Base-by-base conservation (phyloP, 2,329 filamentous ascomycete species). In the Hawksworthiomyces lignivorus region DNA sequence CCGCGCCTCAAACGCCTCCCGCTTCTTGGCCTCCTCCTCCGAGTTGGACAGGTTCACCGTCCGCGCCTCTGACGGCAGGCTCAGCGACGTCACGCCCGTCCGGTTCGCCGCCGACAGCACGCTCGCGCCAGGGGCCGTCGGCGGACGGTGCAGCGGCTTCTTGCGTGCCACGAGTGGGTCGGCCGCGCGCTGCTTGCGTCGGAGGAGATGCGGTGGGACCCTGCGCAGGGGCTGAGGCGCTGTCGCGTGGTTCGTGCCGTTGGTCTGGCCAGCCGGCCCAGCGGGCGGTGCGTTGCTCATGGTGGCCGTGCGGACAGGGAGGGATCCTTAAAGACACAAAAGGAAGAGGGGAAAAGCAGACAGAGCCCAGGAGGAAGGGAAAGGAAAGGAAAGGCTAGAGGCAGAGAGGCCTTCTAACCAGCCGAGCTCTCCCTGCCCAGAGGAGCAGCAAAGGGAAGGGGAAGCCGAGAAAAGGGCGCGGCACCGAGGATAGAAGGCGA, bases 121-220 rank as follows among this genome's bases (percentile, higher is more conserved):
- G 18, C 39, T 46, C 14, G 29, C 36, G 15, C 9, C 21, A 1
- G 43, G 47, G 0, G 37, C 39, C 55, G 55, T 24, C 49, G 59
- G 58, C 1, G 65, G 64, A 38, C 62, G 57, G 45, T 56, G 56
- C 18, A 57, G 46, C 3, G 67, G 63, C 49, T 70, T 75, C 55
- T 81, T 78, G 33, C 77, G 72, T 39, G 79, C 69, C 39, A 82
- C 77, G 17, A 86, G 64, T 22, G 83, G 82, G 52, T 86, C 79
- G 43, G 68, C 66, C 35, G 62, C 64, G 44, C 69, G 70, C 10
- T 67, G 67, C 44, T 70, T 72, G 42, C 72, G 62, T 41, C 64
- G 62, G 37, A 67, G 62, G 50, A 48, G 26, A 15, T 43, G 46
- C 10, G 45, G 43, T 4, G 67, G 61, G 22, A 64, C 62, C 27